Evolutionary conservation across 2,329 filamentous ascomycete species (phyloP).

Genomic region (Fusarium nematophilum): DNA sequence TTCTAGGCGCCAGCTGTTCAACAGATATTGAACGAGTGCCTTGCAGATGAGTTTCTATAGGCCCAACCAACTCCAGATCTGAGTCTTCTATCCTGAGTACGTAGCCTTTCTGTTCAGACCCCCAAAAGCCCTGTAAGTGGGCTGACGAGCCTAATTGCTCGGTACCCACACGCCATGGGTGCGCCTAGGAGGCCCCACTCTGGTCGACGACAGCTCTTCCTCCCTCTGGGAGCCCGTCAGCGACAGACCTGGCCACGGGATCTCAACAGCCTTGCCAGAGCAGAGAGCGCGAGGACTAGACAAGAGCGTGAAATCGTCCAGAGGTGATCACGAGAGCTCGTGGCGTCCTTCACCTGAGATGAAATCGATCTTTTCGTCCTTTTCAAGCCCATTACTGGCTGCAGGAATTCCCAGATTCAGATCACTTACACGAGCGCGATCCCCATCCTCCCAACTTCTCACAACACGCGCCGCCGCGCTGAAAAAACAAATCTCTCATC

Average conservation of each 20-base stretch:
- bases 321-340: background rate
- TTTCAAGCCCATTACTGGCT: no score
- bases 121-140: conserved; percentile 23
- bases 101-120: no score
- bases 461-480: no score
- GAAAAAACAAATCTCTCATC: background rate
- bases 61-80: no score
- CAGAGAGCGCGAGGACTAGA: conserved; percentile 3
- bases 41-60: no score
- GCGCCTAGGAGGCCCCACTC: conserved; percentile 29
- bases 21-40: no score
- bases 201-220: conserved; percentile 33
- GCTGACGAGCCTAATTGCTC: conserved; percentile 10
- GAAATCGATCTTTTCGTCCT: background rate
- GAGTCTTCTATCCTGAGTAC: no score
- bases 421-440: conserved; percentile 26
- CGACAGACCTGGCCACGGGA: conserved; percentile 38
- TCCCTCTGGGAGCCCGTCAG: conserved; percentile 33
- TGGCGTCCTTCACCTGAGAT: background rate
- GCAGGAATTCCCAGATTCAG: no score
- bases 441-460: background rate
- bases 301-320: background rate
- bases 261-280: conserved; percentile 27
- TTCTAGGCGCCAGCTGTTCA: no score
- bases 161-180: conserved; percentile 32